phyloP scores from a whole-genome alignment of 1,139 yeast genomes.

The Sugiyamaella grinbergsii region DNA sequence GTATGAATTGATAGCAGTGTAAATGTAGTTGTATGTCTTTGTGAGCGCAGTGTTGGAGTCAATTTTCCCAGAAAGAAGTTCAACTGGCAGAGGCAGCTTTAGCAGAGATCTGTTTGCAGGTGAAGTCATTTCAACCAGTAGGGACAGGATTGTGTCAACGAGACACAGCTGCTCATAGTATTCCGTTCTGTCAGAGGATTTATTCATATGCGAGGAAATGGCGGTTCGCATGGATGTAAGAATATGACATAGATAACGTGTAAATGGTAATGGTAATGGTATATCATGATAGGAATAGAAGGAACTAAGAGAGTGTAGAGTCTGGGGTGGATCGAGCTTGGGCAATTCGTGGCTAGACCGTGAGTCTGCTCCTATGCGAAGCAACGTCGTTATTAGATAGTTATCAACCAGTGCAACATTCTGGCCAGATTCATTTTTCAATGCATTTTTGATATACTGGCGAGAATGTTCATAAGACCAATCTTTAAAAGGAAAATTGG shows the following conservation, averaged over 20 bases:
- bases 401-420: background rate
- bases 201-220: background rate
- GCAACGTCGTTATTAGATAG: background rate
- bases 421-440: background rate
- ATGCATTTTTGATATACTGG: background rate
- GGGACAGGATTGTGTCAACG: background rate
- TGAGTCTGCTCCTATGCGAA: background rate
- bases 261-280: background rate
- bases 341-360: background rate
- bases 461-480: background rate
- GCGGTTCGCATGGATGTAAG: background rate
- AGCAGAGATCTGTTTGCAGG: background rate
- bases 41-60: background rate
- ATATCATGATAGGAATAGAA: background rate
- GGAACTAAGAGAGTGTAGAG: background rate
- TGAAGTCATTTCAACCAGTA: background rate
- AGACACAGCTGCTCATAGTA: background rate
- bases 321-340: background rate
- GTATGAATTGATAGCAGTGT: background rate
- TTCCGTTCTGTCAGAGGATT: background rate
- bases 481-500: background rate
- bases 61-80: background rate
- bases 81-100: constrained; percentile 1
- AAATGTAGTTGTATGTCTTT: background rate
- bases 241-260: constrained; percentile 3